Evolutionary conservation across 495 filamentous ascomycete genomes (phyloP).

Genomic region (Trichoderma reesei): DNA sequence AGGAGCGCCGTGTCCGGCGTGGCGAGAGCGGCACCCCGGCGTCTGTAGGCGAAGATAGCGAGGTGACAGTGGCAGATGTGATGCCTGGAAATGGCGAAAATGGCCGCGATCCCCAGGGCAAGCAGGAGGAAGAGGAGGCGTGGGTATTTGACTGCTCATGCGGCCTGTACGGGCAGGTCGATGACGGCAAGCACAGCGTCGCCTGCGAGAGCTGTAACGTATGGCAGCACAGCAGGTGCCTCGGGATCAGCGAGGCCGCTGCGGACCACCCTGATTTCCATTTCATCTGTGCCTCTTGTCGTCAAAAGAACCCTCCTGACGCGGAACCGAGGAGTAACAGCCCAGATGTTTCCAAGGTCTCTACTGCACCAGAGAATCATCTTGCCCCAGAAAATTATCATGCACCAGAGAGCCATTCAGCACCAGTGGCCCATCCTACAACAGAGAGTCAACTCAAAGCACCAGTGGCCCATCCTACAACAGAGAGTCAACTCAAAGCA

Average conservation of each 20-base stretch:
- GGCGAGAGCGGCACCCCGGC: conserved; percentile 74
- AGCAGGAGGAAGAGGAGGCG: conserved; percentile 65
- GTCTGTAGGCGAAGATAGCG: conserved; percentile 63
- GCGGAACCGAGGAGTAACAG: neutral
- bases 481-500: too few relatives aligned
- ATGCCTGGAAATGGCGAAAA: conserved; percentile 71
- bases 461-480: too few relatives aligned
- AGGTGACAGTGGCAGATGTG: conserved; percentile 51
- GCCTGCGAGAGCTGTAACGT: conserved; percentile 93
- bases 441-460: too few relatives aligned
- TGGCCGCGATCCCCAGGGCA: conserved; percentile 59
- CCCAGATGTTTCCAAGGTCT: too few relatives aligned
- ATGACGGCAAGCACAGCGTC: conserved; percentile 87
- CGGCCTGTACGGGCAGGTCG: conserved; percentile 79
- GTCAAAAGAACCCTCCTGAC: neutral
- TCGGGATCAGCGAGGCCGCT: conserved; percentile 64
- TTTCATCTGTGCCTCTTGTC: conserved; percentile 54
- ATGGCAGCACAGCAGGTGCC: conserved; percentile 92
- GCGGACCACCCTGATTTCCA: conserved; percentile 82
- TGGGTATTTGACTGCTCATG: conserved; percentile 96
- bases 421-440: too few relatives aligned
- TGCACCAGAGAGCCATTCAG: too few relatives aligned
- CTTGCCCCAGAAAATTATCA: too few relatives aligned
- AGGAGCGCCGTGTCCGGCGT: conserved; percentile 66
- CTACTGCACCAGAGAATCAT: too few relatives aligned